A percentile compares a stretch with the other conserved stretches of the same genome.
Conservation (phyloP, 345 rosid genomes). For the Noccaea caerulescens region DNA sequence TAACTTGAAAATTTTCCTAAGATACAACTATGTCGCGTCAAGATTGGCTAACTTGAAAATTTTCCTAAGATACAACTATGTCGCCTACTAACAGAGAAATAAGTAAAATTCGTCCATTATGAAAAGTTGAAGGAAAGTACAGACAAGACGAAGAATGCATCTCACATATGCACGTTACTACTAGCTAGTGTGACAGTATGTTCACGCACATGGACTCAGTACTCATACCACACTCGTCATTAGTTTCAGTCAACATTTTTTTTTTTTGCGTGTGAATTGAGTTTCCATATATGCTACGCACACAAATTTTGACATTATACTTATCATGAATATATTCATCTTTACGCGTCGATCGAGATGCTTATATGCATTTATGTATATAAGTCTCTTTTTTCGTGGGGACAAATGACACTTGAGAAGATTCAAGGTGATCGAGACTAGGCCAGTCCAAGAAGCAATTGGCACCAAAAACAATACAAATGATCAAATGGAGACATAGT, state of each 20-base stretch:
- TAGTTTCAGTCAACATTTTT: background rate
- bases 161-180: background rate
- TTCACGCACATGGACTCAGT: slow-evolving; percentile 15
- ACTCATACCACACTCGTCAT: slow-evolving; percentile 8
- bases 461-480: background rate
- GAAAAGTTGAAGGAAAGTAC: background rate
- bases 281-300: background rate
- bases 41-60: background rate
- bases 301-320: background rate
- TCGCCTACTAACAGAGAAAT: background rate
- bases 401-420: slow-evolving; percentile 11
- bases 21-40: background rate
- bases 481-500: background rate
- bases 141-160: background rate
- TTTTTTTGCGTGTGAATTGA: slow-evolving; percentile 6
- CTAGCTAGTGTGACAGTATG: background rate
- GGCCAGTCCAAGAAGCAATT: slow-evolving; percentile 12
- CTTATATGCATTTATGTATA: background rate
- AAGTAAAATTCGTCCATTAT: background rate
- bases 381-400: background rate
- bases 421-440: slow-evolving; percentile 33
- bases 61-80: background rate
- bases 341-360: slow-evolving; percentile 8
- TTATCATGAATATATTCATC: background rate
- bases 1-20: background rate